Conservation (phyloP, 192 early-diverging fungal species). For the Linnemannia elongata region DNA sequence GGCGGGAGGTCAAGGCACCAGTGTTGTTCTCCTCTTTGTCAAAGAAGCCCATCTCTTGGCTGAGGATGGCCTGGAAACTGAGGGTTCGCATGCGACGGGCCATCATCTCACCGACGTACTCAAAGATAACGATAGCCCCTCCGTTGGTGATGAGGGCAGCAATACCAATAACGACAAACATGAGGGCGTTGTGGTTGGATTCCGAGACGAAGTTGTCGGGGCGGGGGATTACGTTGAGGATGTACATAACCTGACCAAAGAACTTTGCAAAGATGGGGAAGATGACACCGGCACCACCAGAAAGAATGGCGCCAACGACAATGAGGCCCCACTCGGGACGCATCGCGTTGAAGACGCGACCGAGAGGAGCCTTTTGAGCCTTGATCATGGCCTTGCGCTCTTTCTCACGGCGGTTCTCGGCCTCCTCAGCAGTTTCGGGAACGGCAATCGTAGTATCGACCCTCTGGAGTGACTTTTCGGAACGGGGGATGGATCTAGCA, state of each 20-base stretch:
- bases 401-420: conserved; percentile 50
- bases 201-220: conserved; percentile 15
- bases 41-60: conserved; percentile 93
- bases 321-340: conserved; percentile 67
- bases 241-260: conserved; percentile 55
- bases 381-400: conserved; percentile 52
- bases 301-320: conserved; percentile 69
- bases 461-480: conserved; percentile 41
- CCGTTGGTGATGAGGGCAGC: conserved; percentile 62
- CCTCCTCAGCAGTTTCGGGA: conserved; percentile 50
- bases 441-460: conserved; percentile 21
- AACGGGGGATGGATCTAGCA: conserved; percentile 34
- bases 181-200: conserved; percentile 63
- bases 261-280: conserved; percentile 86
- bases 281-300: conserved; percentile 77
- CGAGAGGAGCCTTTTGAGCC: conserved; percentile 68
- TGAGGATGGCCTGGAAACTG: conserved; percentile 71
- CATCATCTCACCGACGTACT: conserved; percentile 43
- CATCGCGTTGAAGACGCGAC: conserved; percentile 66
- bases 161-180: conserved; percentile 61
- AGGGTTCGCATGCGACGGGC: conserved; percentile 50
- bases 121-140: conserved; percentile 40
- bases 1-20: conserved; percentile 84
- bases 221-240: conserved; percentile 3
- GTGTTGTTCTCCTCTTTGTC: conserved; percentile 80